Percentiles rank a stretch among this genome's conserved stretches.
Evolutionary conservation across 331 rosid species (phyloP).

Genomic region (Dryas integrifolia): DNA sequence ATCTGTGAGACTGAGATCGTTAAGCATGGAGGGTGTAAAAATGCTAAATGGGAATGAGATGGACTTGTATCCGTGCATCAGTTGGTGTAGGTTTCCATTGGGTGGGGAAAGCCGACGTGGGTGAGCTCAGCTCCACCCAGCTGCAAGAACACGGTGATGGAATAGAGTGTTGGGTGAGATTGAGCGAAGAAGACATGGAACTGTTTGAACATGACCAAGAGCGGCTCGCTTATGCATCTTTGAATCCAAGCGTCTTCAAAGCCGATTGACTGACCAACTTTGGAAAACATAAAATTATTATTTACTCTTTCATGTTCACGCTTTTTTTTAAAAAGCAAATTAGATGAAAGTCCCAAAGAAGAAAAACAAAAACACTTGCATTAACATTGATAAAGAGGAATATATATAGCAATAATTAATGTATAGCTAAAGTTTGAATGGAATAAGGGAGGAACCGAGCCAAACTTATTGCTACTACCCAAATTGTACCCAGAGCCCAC

Average conservation of each 20-base stretch:
- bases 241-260: slow-evolving; percentile 1
- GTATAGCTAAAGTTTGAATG: too few relatives aligned
- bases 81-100: slow-evolving; percentile 19
- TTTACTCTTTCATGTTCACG: too few relatives aligned
- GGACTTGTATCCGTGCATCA: neutral
- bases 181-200: slow-evolving; percentile 14
- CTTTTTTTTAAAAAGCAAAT: too few relatives aligned
- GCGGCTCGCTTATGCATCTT: slow-evolving; percentile 2
- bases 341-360: too few relatives aligned
- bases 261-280: too few relatives aligned
- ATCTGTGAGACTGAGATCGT: neutral
- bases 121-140: neutral
- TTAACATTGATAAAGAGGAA: too few relatives aligned
- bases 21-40: neutral
- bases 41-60: neutral
- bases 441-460: too few relatives aligned
- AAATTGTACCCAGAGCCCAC: too few relatives aligned
- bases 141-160: slow-evolving; percentile 17
- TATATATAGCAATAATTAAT: too few relatives aligned
- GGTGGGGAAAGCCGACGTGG: slow-evolving; percentile 27
- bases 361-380: too few relatives aligned
- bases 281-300: too few relatives aligned
- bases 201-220: slow-evolving; percentile 11
- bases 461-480: too few relatives aligned
- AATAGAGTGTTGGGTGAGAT: slow-evolving; percentile 16